Evolutionary conservation across 805 yeast species (phyloP).

Genomic region (Zygoascus bituminiphila): DNA sequence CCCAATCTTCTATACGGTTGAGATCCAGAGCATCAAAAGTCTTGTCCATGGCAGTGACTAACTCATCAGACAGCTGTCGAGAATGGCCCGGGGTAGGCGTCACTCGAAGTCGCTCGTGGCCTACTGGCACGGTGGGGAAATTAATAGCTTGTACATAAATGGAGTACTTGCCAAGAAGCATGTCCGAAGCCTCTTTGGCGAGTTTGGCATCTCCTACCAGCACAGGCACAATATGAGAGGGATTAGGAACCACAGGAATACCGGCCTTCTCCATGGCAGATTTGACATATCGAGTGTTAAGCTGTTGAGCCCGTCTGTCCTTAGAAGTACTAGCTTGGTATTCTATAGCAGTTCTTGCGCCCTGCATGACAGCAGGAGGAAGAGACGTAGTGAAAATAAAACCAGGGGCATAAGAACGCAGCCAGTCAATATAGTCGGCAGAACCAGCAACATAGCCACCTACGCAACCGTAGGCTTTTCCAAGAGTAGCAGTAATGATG

Average conservation of each 20-base stretch:
- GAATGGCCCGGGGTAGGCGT: slow-evolving; percentile 99
- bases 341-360: slow-evolving; percentile 80
- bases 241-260: slow-evolving; percentile 94
- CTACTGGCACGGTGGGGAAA: slow-evolving; percentile 95
- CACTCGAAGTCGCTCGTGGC: slow-evolving; percentile 90
- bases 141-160: slow-evolving; percentile 98
- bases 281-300: slow-evolving; percentile 79
- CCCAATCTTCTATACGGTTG: slow-evolving; percentile 74
- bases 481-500: slow-evolving; percentile 94
- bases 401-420: slow-evolving; percentile 94
- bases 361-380: slow-evolving; percentile 98
- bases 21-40: slow-evolving; percentile 70
- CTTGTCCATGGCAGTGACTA: slow-evolving; percentile 70
- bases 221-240: slow-evolving; percentile 94
- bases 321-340: slow-evolving; percentile 68
- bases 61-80: slow-evolving; percentile 61
- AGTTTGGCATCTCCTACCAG: slow-evolving; percentile 89
- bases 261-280: slow-evolving; percentile 57
- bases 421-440: slow-evolving; percentile 79
- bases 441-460: slow-evolving; percentile 97
- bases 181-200: slow-evolving; percentile 86
- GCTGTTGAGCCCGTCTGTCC: slow-evolving; percentile 79
- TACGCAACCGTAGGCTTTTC: slow-evolving; percentile 93
- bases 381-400: slow-evolving; percentile 93
- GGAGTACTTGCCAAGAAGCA: slow-evolving; percentile 70